These are phyloP conservation scores for Esteya vermicola DNA, from an alignment of 2,329 filamentous ascomycete genomes.

Conservation along the genomic window DNA sequence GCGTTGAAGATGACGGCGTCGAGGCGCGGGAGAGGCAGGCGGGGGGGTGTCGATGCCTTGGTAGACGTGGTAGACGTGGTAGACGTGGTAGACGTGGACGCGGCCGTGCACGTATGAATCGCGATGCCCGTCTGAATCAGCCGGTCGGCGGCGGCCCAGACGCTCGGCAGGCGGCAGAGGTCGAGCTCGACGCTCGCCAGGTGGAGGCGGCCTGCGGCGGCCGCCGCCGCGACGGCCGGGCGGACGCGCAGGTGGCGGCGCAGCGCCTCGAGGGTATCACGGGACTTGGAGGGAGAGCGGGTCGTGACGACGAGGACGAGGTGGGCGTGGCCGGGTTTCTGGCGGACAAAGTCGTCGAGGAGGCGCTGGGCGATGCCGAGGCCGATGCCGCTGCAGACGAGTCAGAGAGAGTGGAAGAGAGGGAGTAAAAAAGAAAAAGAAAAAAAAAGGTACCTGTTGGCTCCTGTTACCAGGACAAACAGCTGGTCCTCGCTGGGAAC, in stretches of 20 bases:
- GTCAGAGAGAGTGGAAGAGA: no score
- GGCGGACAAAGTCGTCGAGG: slow-evolving; percentile 75
- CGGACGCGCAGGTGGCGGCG: slow-evolving; percentile 41
- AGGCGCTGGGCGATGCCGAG: slow-evolving; percentile 71
- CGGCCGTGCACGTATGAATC: slow-evolving; percentile 28
- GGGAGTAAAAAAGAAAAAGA: not conserved
- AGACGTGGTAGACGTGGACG: no score
- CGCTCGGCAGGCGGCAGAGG: slow-evolving; percentile 40
- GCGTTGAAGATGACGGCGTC: slow-evolving; percentile 78
- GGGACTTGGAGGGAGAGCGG: slow-evolving; percentile 58
- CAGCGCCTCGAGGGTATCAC: slow-evolving; percentile 53
- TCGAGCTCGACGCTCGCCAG: slow-evolving; percentile 44
- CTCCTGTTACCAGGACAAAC: slow-evolving; percentile 66
- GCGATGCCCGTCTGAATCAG: slow-evolving; percentile 29
- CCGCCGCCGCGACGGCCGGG: slow-evolving; percentile 21
- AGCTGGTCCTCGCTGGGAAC: slow-evolving; percentile 27
- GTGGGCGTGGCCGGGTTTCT: slow-evolving; percentile 51
- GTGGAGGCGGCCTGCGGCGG: slow-evolving; percentile 35
- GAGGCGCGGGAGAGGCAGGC: slow-evolving; percentile 42
- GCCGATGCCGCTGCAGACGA: slow-evolving; percentile 60
- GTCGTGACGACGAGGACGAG: slow-evolving; percentile 77
- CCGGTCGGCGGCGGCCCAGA: slow-evolving; percentile 32
- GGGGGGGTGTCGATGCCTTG: no score
- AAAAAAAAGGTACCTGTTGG: slow-evolving; percentile 53
- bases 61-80: no score